Evolutionary conservation across 495 filamentous ascomycete species (phyloP), one percentile per base, ranked within the genome.

Genomic region (Zalerion maritima): DNA sequence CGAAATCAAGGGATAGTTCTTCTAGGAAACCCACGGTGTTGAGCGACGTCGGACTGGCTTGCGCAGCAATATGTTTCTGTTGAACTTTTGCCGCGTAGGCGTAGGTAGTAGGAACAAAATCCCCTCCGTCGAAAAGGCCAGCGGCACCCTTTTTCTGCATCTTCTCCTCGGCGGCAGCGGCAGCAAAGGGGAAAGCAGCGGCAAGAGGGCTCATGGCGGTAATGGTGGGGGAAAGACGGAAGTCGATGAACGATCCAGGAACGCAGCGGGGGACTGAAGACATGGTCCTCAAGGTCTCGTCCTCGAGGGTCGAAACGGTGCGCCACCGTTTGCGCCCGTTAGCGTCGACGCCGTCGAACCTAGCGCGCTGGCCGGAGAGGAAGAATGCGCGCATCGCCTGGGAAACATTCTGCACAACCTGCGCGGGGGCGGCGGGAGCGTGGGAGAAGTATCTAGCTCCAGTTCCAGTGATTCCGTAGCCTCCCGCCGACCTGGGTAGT

Each of bases 341-440:
- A 7, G 71, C 58, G 24, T 70, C 66, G 18, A 75, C 47, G 10
- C 84, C 83, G 46, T 92, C 80, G 38, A 79, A 92, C 23, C 80
- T 74, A 8, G 75, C 77, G 44, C 85, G 87, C 35, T 86, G 73
- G 1, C 89, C 89, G 0, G 73, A 78, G n/a, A 93, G 55, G 51
- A 75, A 75, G 52, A 97, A 94, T 1, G 83, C 85, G 4, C 89
- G 75, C 29, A 94, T 73, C 0, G 84, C 89, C 34, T 78, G 72
- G 12, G 82, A 92, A 2, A 96, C 87, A 56, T 94, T 94, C 43
- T 85, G 73, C n/a, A 96, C 64, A 12, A 96, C 82, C 48, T 96
- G 80, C 3, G 85, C 82, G 13, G 80, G 84, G 1, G 74, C 73
- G 2, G 83, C 70, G 6, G 89, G 79, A 0, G 73, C 73, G 52